Conservation (phyloP, 495 filamentous ascomycete genomes). For the Neurospora sp. region DNA sequence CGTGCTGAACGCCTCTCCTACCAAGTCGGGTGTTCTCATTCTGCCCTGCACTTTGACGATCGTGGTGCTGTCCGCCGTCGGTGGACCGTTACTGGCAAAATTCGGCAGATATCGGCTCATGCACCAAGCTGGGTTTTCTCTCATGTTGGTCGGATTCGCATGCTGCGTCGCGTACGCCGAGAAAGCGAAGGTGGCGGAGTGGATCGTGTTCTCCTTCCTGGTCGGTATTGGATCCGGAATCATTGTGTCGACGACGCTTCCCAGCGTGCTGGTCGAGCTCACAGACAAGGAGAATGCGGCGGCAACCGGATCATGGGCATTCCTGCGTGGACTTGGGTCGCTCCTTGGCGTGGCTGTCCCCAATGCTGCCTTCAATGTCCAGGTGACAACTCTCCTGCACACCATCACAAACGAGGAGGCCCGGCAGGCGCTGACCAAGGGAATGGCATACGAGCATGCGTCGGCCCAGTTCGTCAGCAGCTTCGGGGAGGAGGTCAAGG, state of each 20-base stretch:
- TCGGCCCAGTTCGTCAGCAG: slow-evolving; percentile 9
- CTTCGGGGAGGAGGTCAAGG: background rate
- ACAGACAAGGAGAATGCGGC: slow-evolving; percentile 33
- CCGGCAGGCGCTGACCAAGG: background rate
- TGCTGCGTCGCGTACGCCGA: slow-evolving; percentile 26
- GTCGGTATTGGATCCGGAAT: slow-evolving; percentile 26
- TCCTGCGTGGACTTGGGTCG: slow-evolving; percentile 36
- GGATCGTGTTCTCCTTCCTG: slow-evolving; percentile 24
- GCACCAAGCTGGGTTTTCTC: slow-evolving; percentile 27
- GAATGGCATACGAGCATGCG: slow-evolving; percentile 15
- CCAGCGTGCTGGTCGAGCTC: slow-evolving; percentile 19
- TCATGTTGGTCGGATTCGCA: slow-evolving; percentile 31
- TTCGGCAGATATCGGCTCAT: slow-evolving; percentile 35
- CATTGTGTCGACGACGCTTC: slow-evolving; percentile 22
- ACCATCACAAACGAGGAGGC: background rate
- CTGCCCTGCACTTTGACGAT: slow-evolving; percentile 36
- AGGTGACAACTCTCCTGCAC: slow-evolving; percentile 7
- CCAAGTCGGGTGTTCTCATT: slow-evolving; percentile 32
- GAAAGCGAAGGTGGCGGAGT: slow-evolving; percentile 13
- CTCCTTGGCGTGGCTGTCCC: slow-evolving; percentile 42
- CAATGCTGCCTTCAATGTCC: slow-evolving; percentile 39
- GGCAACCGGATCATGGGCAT: slow-evolving; percentile 34
- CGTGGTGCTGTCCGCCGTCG: slow-evolving; percentile 22
- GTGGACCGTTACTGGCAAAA: slow-evolving; percentile 31
- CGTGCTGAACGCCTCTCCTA: slow-evolving; percentile 22